These are phyloP conservation scores for Pseudocercospora eumusae DNA, from an alignment of 2,329 filamentous ascomycete species.

Conservation along the genomic window DNA sequence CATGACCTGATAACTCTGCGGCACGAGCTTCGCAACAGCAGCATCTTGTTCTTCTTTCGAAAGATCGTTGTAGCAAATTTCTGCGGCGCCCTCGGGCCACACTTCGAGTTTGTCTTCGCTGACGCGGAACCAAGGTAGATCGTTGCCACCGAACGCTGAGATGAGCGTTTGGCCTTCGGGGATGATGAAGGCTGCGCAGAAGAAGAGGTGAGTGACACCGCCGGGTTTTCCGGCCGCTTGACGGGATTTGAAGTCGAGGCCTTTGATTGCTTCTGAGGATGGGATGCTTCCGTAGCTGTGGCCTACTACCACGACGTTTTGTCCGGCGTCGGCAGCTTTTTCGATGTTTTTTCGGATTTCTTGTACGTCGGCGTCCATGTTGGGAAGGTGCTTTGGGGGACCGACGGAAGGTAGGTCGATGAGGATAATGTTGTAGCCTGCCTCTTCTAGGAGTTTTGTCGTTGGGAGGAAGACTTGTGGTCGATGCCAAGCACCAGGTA, in stretches of 20 bases:
- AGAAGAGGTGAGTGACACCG: constrained; percentile 34
- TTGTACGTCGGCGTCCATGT: constrained; percentile 14
- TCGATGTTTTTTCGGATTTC: constrained; percentile 21
- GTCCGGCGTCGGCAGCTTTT: constrained; percentile 26
- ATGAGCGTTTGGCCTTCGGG: constrained; percentile 26
- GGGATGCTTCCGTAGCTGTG: constrained; percentile 39
- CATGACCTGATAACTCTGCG: constrained; percentile 20
- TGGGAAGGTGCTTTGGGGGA: constrained; percentile 6
- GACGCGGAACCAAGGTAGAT: constrained; percentile 18
- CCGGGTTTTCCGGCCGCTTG: constrained; percentile 20
- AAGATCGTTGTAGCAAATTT: constrained; percentile 29
- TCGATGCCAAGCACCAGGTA: constrained; percentile 23
- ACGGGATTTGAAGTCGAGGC: constrained; percentile 20
- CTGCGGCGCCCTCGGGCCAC: constrained; percentile 9
- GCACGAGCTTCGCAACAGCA: constrained; percentile 14
- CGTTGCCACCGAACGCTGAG: constrained; percentile 20
- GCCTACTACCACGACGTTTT: constrained; percentile 36
- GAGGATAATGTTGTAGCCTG: constrained; percentile 15
- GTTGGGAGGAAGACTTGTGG: constrained; percentile 12
- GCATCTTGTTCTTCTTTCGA: constrained; percentile 12
- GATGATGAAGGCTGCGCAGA: constrained; percentile 33
- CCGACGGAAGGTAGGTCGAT: constrained; percentile 16
- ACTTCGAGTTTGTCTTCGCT: constrained; percentile 20
- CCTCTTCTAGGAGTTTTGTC: constrained; percentile 3
- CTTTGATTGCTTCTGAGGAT: constrained; percentile 31